Evolutionary conservation across 192 early-diverging fungal species (phyloP), one percentile per base, ranked within the genome.

Genomic region (Rhizoclosmatium sp.): DNA sequence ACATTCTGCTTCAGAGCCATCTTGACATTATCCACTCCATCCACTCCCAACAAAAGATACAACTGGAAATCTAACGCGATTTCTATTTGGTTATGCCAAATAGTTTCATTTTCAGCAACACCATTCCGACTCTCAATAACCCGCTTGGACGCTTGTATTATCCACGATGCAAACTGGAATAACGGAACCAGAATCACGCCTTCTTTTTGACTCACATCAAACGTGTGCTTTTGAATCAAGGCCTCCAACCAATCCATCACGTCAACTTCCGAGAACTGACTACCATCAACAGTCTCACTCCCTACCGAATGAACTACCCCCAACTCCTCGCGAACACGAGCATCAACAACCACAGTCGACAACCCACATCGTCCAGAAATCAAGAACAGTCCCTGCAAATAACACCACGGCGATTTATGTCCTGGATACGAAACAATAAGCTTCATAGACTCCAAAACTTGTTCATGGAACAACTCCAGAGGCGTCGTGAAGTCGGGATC

Each of bases 391-490:
- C 75, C 75, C 49, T 67, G 75, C 40, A 76, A 54, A 56, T 76
- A 76, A 56, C 75, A 76, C 75, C 75, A 76, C 47, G 75, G 62
- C 49, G 75, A 76, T 54, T 76, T 76, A 51, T 76, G 75, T 4
- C 75, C 75, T 16, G 75, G 75, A 67, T 76, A 76, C 47, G 19
- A 3, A n/a, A 66, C 75, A 66, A 76, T 76, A 1, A 65, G 48
- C 10, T 23, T 4, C 75, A 76, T 76, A 7, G 75, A 31, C 5
- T 62, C 73, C 21, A 4, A 5, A 12, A 75, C 4, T 42, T 75
- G 59, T 21, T 16, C 7, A 1, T 75, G 2, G 21, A 75, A 64
- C 16, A 75, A 47, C 46, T 60, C 60, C 7, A 23, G 5, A 2
- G 4, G 4, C 0, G 5, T 39, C 7, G 4, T 7, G 51, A 14